Conservation (phyloP, 2,329 filamentous ascomycete species). For the Zasmidium angulare region DNA sequence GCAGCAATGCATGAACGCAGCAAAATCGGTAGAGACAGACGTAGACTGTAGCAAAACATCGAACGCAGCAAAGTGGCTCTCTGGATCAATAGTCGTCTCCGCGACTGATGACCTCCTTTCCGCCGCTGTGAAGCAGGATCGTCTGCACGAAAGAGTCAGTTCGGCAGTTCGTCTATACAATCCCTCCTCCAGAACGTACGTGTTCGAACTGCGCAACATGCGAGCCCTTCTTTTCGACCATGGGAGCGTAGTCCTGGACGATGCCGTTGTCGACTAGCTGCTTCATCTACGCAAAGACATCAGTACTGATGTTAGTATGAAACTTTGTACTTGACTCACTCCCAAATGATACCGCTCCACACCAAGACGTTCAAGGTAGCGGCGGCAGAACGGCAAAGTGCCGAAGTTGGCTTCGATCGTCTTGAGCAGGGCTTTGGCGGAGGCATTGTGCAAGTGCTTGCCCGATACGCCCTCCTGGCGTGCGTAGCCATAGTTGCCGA, state of each 20-base stretch:
- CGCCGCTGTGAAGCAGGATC: conserved; percentile 10
- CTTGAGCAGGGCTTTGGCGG: conserved; percentile 80
- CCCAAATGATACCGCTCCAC: conserved; percentile 93
- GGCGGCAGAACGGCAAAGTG: conserved; percentile 84
- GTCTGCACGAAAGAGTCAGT: conserved; percentile 4
- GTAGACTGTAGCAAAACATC: not conserved
- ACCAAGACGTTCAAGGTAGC: conserved; percentile 88
- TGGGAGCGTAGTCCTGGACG: conserved; percentile 84
- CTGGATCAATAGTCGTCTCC: conserved; percentile 11
- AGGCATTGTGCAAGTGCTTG: conserved; percentile 72
- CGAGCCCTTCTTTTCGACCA: conserved; percentile 89
- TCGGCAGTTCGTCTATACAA: too few species aligned
- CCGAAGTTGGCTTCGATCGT: conserved; percentile 97
- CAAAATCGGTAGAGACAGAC: too few species aligned
- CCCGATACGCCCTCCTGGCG: conserved; percentile 71
- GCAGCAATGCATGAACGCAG: not conserved
- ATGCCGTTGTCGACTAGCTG: conserved; percentile 79
- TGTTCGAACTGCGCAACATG: conserved; percentile 95
- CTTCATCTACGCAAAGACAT: conserved; percentile 57
- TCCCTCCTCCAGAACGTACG: too few species aligned
- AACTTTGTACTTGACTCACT: not conserved
- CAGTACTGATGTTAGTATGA: not conserved
- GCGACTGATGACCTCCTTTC: conserved; percentile 15
- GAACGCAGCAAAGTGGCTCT: not conserved
- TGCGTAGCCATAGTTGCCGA: conserved; percentile 87